These are phyloP conservation scores for Rhizophagus prolifer DNA, from an alignment of 192 early-diverging fungal genomes.

Conservation along the genomic window DNA sequence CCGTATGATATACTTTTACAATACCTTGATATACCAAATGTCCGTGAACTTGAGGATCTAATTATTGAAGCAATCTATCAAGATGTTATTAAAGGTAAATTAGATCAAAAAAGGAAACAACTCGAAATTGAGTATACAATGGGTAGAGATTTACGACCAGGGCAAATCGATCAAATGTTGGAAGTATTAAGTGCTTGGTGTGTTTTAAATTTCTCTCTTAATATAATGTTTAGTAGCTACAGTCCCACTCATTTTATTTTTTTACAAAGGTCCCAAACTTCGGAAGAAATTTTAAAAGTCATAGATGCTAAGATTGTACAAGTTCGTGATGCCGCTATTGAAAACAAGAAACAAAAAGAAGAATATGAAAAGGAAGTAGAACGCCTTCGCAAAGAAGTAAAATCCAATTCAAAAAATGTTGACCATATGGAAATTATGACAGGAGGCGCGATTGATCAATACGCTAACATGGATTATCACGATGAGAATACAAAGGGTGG, in stretches of 20 bases:
- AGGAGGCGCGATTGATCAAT: constrained; percentile 14
- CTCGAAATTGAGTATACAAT: constrained; percentile 80
- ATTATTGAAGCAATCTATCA: constrained; percentile 87
- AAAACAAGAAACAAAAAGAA: constrained; percentile 41
- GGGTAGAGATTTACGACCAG: constrained; percentile 75
- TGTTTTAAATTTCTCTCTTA: background rate
- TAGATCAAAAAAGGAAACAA: constrained; percentile 76
- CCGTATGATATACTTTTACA: constrained; percentile 62
- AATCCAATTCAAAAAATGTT: constrained; percentile 17
- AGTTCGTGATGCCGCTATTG: constrained; percentile 44
- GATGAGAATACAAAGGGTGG: constrained; percentile 24
- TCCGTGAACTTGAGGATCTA: constrained; percentile 83
- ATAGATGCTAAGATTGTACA: constrained; percentile 55
- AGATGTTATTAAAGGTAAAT: constrained; percentile 72
- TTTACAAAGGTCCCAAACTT: constrained; percentile 52
- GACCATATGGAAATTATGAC: constrained; percentile 28
- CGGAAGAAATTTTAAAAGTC: constrained; percentile 50
- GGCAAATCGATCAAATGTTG: constrained; percentile 58
- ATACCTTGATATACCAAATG: constrained; percentile 72
- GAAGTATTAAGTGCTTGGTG: constrained; percentile 62
- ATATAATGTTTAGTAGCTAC: background rate
- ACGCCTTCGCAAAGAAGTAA: constrained; percentile 40
- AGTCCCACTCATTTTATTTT: background rate
- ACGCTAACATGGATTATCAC: constrained; percentile 7
- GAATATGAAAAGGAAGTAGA: constrained; percentile 52